Percentiles rank a stretch among this genome's conserved stretches.
phyloP scores from a whole-genome alignment of 345 rosid genomes.

The Arabidopsis suecica region DNA sequence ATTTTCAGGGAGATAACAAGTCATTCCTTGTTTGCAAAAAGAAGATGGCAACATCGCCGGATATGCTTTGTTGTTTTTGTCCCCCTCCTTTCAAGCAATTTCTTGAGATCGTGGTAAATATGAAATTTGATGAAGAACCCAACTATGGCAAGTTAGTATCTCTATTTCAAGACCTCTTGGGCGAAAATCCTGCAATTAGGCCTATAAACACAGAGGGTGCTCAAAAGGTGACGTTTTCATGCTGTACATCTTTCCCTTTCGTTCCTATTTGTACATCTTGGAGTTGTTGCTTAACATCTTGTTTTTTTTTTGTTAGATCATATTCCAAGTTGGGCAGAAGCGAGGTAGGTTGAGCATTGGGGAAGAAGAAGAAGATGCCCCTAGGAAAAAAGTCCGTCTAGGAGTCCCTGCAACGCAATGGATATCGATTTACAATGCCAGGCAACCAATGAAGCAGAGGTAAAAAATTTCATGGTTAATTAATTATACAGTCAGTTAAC shows the following conservation, averaged over 20 bases:
- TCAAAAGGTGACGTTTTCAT: conserved; percentile 66
- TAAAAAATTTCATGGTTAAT: conserved; percentile 39
- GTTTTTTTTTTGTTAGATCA: conserved; percentile 53
- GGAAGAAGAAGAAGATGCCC: conserved; percentile 88
- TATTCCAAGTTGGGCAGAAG: conserved; percentile 92
- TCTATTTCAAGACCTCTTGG: conserved; percentile 74
- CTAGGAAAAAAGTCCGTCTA: conserved; percentile 86
- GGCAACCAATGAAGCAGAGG: conserved; percentile 98
- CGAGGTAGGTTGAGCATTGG: conserved; percentile 83
- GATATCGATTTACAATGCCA: conserved; percentile 95
- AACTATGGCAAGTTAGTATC: conserved; percentile 91
- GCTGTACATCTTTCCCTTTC: conserved; percentile 24
- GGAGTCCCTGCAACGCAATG: conserved; percentile 98
- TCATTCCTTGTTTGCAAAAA: conserved; percentile 96
- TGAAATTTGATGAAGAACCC: conserved; percentile 97
- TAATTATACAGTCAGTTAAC: conserved; percentile 16
- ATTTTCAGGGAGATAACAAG: conserved; percentile 91
- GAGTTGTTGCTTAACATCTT: conserved; percentile 27
- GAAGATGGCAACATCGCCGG: conserved; percentile 94
- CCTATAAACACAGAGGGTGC: conserved; percentile 98
- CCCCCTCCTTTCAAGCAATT: conserved; percentile 84
- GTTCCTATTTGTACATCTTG: conserved; percentile 16
- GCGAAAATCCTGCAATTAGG: conserved; percentile 76
- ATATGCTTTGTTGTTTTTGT: conserved; percentile 89
- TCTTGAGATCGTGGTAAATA: conserved; percentile 89